Conservation (phyloP, 257 asterid species). For the Solanum microdontum region DNA sequence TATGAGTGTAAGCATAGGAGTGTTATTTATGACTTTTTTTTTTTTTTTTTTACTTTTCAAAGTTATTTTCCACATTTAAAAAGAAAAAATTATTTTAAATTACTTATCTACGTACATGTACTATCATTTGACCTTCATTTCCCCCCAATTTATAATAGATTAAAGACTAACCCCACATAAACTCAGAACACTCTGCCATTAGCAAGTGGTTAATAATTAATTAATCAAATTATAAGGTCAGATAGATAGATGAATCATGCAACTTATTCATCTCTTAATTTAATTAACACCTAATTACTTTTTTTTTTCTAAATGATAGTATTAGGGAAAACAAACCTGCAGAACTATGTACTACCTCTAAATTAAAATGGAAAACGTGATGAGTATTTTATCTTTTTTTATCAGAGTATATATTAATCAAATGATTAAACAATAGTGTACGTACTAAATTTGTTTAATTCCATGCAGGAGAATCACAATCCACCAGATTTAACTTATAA, state of each 20-base stretch:
- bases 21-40: background rate
- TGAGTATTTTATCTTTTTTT: background rate
- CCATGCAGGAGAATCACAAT: background rate
- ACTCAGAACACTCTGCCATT: background rate
- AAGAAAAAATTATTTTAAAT: background rate
- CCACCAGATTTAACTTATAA: background rate
- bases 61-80: background rate
- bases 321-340: background rate
- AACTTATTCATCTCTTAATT: background rate
- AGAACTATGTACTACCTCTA: background rate
- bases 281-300: background rate
- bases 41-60: background rate
- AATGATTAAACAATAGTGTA: background rate
- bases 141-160: background rate
- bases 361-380: background rate
- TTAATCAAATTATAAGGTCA: background rate
- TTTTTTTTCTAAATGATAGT: background rate
- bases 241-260: background rate
- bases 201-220: background rate
- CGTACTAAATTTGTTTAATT: background rate
- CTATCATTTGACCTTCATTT: background rate
- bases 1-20: background rate
- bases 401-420: background rate
- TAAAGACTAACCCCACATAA: background rate
- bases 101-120: background rate